Conservation (phyloP, 805 yeast genomes). For the Jamesozyma gamospora region DNA sequence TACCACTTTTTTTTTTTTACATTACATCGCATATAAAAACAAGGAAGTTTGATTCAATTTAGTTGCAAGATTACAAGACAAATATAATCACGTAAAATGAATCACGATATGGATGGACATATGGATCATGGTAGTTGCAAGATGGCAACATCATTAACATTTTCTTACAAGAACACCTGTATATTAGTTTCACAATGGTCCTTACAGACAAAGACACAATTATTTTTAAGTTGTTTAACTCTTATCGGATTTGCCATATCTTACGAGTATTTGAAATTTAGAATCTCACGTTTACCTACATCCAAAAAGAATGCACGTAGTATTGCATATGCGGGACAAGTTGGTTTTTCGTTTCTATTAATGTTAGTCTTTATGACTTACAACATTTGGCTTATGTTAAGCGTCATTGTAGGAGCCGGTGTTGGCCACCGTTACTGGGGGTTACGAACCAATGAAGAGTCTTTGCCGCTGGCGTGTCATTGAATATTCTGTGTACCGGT, state of each 20-base stretch:
- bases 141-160: slow-evolving; percentile 70
- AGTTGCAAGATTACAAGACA: too few species aligned
- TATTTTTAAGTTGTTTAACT: slow-evolving; percentile 42
- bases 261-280: slow-evolving; percentile 43
- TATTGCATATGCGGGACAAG: slow-evolving; percentile 50
- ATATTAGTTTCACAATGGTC: slow-evolving; percentile 78
- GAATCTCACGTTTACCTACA: slow-evolving; percentile 5
- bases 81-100: neutral
- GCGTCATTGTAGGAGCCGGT: slow-evolving; percentile 65
- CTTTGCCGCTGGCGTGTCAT: slow-evolving; percentile 18
- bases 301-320: slow-evolving; percentile 21
- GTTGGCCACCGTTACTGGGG: slow-evolving; percentile 57
- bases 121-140: slow-evolving; percentile 30
- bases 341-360: slow-evolving; percentile 57
- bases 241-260: slow-evolving; percentile 42
- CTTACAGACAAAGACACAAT: slow-evolving; percentile 40
- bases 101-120: neutral
- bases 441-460: slow-evolving; percentile 6
- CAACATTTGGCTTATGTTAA: slow-evolving; percentile 74
- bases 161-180: slow-evolving; percentile 68
- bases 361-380: slow-evolving; percentile 84
- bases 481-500: slow-evolving; percentile 2
- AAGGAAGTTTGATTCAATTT: too few species aligned
- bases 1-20: too few species aligned
- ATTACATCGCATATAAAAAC: too few species aligned